phyloP scores from a whole-genome alignment of 2,329 filamentous ascomycete genomes.

The Colletotrichum godetiae region DNA sequence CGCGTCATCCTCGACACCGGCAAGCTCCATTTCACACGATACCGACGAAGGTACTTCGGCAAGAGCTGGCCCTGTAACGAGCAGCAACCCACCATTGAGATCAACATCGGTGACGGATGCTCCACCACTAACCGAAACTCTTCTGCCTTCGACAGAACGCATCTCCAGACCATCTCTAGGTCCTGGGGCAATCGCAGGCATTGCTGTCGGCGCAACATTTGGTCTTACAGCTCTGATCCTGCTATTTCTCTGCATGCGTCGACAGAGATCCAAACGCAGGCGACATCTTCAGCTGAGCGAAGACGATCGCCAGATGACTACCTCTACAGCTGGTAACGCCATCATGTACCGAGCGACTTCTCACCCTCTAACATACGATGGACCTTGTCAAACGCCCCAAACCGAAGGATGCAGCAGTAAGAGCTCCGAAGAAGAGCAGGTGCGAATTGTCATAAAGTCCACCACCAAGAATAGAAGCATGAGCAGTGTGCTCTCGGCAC shows the following conservation, averaged over 20 bases:
- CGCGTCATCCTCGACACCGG: background rate
- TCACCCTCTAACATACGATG: background rate
- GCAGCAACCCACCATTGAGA: background rate
- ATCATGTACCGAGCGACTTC: background rate
- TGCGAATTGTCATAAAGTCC: conserved; percentile 47
- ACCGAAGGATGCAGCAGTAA: conserved; percentile 15
- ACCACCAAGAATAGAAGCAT: conserved; percentile 33
- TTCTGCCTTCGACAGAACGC: background rate
- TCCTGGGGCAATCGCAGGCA: conserved; percentile 43
- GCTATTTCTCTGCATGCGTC: conserved; percentile 35
- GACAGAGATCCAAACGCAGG: conserved; percentile 37
- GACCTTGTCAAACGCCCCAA: background rate
- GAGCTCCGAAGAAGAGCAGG: conserved; percentile 39
- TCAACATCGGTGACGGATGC: background rate
- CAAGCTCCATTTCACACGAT: background rate
- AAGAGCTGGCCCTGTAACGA: background rate
- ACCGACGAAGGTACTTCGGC: background rate
- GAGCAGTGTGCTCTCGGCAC: conserved; percentile 27
- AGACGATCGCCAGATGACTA: conserved; percentile 35
- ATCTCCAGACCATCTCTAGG: conserved; percentile 32
- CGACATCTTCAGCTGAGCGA: conserved; percentile 24
- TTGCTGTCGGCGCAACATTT: conserved; percentile 39
- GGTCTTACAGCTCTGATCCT: conserved; percentile 39
- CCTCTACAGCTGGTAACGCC: background rate
- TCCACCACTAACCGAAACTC: conserved; percentile 13